Evolutionary conservation across 768 basidiomycete species (phyloP).

Genomic region (Arthromyces matolae): DNA sequence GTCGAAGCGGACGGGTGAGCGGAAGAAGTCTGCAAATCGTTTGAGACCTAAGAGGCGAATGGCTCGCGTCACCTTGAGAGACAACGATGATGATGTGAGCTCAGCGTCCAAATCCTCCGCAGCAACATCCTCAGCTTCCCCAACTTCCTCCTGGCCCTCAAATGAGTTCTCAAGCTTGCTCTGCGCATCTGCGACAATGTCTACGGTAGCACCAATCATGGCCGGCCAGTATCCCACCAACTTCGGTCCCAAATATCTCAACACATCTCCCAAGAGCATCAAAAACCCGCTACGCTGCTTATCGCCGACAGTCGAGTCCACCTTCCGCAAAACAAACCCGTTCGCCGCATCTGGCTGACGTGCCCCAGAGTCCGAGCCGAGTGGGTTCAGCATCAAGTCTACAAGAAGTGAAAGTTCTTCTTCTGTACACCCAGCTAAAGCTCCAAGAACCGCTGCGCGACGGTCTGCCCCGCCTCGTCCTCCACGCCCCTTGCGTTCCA

Average conservation of each 20-base stretch:
- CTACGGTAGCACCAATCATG: slow-evolving; percentile 66
- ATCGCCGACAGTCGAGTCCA: slow-evolving; percentile 35
- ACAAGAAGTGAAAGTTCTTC: slow-evolving; percentile 75
- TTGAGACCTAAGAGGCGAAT: slow-evolving; percentile 84
- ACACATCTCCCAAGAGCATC: slow-evolving; percentile 76
- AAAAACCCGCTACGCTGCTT: slow-evolving; percentile 85
- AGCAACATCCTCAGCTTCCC: slow-evolving; percentile 17
- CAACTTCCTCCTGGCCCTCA: slow-evolving; percentile 27
- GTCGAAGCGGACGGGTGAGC: slow-evolving; percentile 67
- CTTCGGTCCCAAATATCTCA: slow-evolving; percentile 77
- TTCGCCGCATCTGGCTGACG: slow-evolving; percentile 18
- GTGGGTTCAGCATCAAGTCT: slow-evolving; percentile 82
- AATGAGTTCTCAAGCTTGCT: slow-evolving; percentile 35
- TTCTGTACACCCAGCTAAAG: slow-evolving; percentile 65
- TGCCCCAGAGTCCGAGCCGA: slow-evolving; percentile 36
- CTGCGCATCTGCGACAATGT: slow-evolving; percentile 66
- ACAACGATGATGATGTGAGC: slow-evolving; percentile 23
- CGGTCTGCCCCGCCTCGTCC: slow-evolving; percentile 54
- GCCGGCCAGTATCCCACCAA: slow-evolving; percentile 69
- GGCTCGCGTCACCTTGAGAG: slow-evolving; percentile 47
- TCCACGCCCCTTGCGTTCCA: slow-evolving; percentile 69
- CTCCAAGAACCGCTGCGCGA: slow-evolving; percentile 69
- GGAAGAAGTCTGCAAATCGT: slow-evolving; percentile 86
- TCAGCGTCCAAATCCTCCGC: slow-evolving; percentile 34
- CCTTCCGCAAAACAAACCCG: slow-evolving; percentile 23